Evolutionary conservation across 2,329 filamentous ascomycete species (phyloP), one percentile per base, ranked within the genome.

Genomic region (Dothideomycetes sp.): DNA sequence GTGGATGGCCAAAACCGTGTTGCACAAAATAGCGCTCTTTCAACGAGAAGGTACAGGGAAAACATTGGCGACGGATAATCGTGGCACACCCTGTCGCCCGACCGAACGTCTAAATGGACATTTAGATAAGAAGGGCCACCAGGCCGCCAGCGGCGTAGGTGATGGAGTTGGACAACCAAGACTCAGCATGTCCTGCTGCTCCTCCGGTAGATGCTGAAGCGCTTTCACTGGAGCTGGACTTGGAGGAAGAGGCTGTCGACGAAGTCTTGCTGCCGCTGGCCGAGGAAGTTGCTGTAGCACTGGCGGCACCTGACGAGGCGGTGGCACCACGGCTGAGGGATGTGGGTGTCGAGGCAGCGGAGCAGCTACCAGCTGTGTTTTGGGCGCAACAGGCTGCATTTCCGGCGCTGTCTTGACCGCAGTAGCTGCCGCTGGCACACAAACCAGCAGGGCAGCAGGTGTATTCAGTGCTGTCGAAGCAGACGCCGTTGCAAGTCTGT

Each of bases 351-450:
- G 40, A 42, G 3, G 40, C 40, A 13, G 40, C 40, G 10, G 31
- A 35, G 27, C 40, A 42, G 40, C 18, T 36, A 11, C 40, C 40
- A 4, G 40, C 40, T 5, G 40, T 42, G 40, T 42, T 42, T 24
- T 35, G 32, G 11, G 40, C 40, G 40, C 40, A 42, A 16, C 40
- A 42, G 27, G 40, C 40, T 4, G n/a, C 32, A n/a, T 42, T 42
- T 25, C 40, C 40, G 7, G 23, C 20, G 19, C 6, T 24, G 27
- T 42, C 40, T 35, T 35, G 31, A 15, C 40, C 40, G 27, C 40
- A 42, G 32, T 42, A 42, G 40, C 27, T 36, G 9, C 33, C 40
- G 15, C 24, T 25, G 15, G 40, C 40, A 20, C 40, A 42, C 11
- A 42, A 33, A 2, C 40, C 40, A 8, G 40, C 17, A 4, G 40